These are phyloP conservation scores for Stachybotrys chlorohalonatus DNA, from an alignment of 2,329 filamentous ascomycete species.

Conservation along the genomic window DNA sequence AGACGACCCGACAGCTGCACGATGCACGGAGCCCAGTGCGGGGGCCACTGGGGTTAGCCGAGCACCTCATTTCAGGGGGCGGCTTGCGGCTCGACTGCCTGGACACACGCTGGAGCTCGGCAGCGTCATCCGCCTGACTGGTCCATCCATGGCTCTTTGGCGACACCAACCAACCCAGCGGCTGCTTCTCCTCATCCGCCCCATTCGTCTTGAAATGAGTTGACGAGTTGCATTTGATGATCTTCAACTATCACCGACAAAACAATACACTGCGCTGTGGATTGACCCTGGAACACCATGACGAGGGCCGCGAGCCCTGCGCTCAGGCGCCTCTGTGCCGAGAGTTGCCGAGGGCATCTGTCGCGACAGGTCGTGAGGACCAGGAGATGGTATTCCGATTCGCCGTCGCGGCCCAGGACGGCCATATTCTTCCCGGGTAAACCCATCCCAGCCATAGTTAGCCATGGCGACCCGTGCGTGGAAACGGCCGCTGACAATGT, in stretches of 20 bases:
- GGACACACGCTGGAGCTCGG: not conserved
- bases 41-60: too few relatives aligned
- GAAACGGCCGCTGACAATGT: not conserved
- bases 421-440: conserved; percentile 53
- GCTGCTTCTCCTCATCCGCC: not conserved
- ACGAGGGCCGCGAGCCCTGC: conserved; percentile 18
- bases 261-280: not conserved
- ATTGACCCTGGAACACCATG: conserved; percentile 15
- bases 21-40: not conserved
- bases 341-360: not conserved
- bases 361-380: conserved; percentile 1
- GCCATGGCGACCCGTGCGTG: not conserved
- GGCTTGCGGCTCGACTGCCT: not conserved
- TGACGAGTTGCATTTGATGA: not conserved
- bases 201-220: not conserved
- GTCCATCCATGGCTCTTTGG: not conserved
- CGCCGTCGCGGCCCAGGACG: conserved; percentile 34
- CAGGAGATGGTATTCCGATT: conserved; percentile 21
- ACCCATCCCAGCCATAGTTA: not conserved
- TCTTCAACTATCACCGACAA: not conserved
- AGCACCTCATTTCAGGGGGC: not conserved
- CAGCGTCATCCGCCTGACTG: not conserved
- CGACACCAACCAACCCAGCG: too few relatives aligned
- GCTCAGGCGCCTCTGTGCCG: conserved; percentile 17
- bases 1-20: not conserved